phyloP scores from a whole-genome alignment of 2,329 filamentous ascomycete species.

The Trichothecium roseum region DNA sequence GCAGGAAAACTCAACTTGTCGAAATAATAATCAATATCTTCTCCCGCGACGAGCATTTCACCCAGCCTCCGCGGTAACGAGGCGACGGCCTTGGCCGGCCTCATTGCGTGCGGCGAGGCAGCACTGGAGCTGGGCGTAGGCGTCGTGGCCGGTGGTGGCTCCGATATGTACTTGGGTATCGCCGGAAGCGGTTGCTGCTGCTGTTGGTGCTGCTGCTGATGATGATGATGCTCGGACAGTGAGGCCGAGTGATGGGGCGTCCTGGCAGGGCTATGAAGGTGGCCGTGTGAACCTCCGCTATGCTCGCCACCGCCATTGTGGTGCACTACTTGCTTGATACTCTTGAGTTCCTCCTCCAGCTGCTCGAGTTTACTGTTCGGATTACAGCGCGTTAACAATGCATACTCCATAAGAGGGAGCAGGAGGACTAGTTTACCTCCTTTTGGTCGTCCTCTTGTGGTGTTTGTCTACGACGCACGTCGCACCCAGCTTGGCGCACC shows the following conservation, averaged over 20 bases:
- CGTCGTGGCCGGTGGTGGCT: background rate
- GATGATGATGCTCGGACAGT: background rate
- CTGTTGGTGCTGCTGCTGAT: background rate
- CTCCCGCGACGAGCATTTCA: slow-evolving; percentile 36
- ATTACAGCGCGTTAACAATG: no score
- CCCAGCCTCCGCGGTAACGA: slow-evolving; percentile 32
- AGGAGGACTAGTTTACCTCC: no score
- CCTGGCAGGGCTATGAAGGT: slow-evolving; percentile 10
- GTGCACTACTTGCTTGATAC: slow-evolving; percentile 41
- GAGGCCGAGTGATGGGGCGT: no score
- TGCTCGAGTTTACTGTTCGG: slow-evolving; percentile 42
- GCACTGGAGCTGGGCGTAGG: background rate
- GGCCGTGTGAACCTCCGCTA: slow-evolving; percentile 9
- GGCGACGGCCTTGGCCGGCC: slow-evolving; percentile 1
- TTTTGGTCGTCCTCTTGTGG: slow-evolving; percentile 34
- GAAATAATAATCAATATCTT: slow-evolving; percentile 47
- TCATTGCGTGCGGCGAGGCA: background rate
- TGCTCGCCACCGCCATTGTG: slow-evolving; percentile 8
- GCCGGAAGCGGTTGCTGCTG: background rate
- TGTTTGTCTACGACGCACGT: slow-evolving; percentile 34
- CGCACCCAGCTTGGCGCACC: slow-evolving; percentile 32
- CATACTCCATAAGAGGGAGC: no score
- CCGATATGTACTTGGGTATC: background rate
- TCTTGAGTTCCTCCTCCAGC: slow-evolving; percentile 42
- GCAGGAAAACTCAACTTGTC: slow-evolving; percentile 27